These are phyloP conservation scores for Cystoisospora suis DNA, from an alignment of 169 alveolate species.

Conservation along the genomic window DNA sequence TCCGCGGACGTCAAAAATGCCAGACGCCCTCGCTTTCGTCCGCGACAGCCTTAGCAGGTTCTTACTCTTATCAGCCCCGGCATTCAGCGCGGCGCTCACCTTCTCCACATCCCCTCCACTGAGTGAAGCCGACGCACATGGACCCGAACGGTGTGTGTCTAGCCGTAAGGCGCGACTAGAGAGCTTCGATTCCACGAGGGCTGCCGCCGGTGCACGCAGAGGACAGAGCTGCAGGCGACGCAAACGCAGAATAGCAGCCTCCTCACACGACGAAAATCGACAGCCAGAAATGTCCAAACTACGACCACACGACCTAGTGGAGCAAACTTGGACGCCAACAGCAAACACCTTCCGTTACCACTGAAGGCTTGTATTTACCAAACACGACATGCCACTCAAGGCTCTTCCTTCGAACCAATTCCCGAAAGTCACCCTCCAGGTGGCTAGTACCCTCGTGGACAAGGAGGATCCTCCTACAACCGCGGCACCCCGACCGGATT, in stretches of 20 bases:
- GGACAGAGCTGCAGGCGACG: conserved; percentile 41
- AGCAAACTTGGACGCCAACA: too few species aligned
- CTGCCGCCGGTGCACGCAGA: conserved; percentile 48
- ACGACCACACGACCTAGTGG: too few species aligned
- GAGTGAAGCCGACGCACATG: neutral
- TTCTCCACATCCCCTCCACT: neutral
- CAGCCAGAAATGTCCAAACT: too few species aligned
- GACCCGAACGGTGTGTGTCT: conserved; percentile 36
- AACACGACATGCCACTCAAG: too few species aligned
- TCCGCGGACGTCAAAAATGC: conserved; percentile 50
- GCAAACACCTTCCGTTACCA: too few species aligned
- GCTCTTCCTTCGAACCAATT: too few species aligned
- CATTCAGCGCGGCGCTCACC: neutral
- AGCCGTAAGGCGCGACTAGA: conserved; percentile 51
- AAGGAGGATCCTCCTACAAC: too few species aligned
- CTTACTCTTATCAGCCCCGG: neutral
- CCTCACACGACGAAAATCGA: too few species aligned
- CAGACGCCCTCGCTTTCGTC: conserved; percentile 43
- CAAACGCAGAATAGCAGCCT: neutral
- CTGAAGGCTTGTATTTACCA: too few species aligned
- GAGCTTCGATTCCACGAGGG: conserved; percentile 33
- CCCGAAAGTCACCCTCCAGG: too few species aligned
- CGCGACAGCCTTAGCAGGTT: conserved; percentile 42
- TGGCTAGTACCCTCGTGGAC: too few species aligned
- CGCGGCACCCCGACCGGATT: too few species aligned